Evolutionary conservation across 1,284 basidiomycete species (phyloP).

Genomic region (Papiliotrema flavescens): DNA sequence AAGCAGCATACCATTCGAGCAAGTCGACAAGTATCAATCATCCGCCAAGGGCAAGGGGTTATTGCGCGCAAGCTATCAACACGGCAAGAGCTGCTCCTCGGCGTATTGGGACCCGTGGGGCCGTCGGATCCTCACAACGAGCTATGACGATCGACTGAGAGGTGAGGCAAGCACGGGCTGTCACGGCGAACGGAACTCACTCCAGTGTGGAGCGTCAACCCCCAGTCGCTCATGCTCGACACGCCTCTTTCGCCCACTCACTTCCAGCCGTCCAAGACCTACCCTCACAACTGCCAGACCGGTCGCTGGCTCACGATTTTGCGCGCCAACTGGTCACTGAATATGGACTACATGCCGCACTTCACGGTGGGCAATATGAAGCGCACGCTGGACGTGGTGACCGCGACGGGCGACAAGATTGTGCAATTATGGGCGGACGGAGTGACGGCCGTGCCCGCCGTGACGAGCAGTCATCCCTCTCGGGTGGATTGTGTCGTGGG

Average conservation of each 20-base stretch:
- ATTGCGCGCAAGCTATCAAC: conserved; percentile 38
- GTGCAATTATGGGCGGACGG: conserved; percentile 35
- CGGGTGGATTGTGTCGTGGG: conserved; percentile 45
- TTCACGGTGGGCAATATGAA: conserved; percentile 53
- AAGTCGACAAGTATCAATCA: conserved; percentile 17
- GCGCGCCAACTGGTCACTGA: conserved; percentile 50
- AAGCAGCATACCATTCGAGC: conserved; percentile 19
- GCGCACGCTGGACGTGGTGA: conserved; percentile 46
- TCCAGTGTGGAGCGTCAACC: conserved; percentile 49
- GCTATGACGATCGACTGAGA: conserved; percentile 50
- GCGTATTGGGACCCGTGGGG: conserved; percentile 54
- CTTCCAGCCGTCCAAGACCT: conserved; percentile 33
- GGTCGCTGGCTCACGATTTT: conserved; percentile 52
- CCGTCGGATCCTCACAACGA: conserved; percentile 46
- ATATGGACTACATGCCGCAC: conserved; percentile 48
- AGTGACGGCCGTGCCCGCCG: conserved; percentile 50
- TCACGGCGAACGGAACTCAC: not conserved
- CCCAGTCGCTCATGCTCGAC: conserved; percentile 28
- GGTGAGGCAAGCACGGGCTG: conserved; percentile 21
- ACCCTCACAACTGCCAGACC: conserved; percentile 52
- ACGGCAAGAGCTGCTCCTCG: conserved; percentile 49
- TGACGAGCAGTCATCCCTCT: conserved; percentile 49
- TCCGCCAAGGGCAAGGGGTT: conserved; percentile 32
- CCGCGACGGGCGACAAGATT: conserved; percentile 43
- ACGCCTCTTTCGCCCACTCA: conserved; percentile 24